phyloP scores from a whole-genome alignment of 805 yeast species.

The Jamesozyma rosinii region DNA sequence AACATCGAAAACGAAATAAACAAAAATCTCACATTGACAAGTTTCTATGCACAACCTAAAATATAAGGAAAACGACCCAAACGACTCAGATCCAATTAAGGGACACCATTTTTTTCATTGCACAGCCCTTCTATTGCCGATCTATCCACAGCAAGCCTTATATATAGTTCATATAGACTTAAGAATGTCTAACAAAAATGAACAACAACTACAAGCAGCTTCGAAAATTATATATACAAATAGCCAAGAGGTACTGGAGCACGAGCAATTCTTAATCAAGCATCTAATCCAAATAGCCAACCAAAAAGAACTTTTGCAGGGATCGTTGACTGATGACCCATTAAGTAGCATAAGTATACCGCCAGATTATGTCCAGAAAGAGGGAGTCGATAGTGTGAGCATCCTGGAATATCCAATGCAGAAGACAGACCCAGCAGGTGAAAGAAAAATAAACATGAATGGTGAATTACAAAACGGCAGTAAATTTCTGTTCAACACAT shows the following conservation, averaged over 20 bases:
- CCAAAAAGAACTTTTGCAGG: constrained; percentile 16
- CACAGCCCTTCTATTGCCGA: too few species aligned
- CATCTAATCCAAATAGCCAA: constrained; percentile 13
- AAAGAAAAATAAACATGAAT: constrained; percentile 33
- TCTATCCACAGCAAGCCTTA: too few species aligned
- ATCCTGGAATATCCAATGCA: constrained; percentile 12
- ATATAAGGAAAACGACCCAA: too few species aligned
- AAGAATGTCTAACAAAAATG: neutral
- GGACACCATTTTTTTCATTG: too few species aligned
- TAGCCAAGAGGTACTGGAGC: constrained; percentile 2
- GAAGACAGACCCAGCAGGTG: constrained; percentile 38
- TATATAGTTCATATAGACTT: too few species aligned
- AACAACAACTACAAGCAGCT: constrained; percentile 18
- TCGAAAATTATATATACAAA: constrained; percentile 26
- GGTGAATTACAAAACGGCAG: constrained; percentile 35
- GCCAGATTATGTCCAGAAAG: constrained; percentile 9
- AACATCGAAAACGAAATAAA: too few species aligned
- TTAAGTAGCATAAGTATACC: constrained; percentile 14
- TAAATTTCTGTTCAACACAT: constrained; percentile 33
- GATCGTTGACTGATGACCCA: constrained; percentile 18
- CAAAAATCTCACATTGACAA: too few species aligned
- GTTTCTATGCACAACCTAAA: too few species aligned
- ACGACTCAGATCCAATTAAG: too few species aligned
- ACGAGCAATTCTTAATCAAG: constrained; percentile 20
- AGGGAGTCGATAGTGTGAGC: constrained; percentile 3